Conservation (phyloP, 139 green algal species). For the Auxenochlorella protothecoides region DNA sequence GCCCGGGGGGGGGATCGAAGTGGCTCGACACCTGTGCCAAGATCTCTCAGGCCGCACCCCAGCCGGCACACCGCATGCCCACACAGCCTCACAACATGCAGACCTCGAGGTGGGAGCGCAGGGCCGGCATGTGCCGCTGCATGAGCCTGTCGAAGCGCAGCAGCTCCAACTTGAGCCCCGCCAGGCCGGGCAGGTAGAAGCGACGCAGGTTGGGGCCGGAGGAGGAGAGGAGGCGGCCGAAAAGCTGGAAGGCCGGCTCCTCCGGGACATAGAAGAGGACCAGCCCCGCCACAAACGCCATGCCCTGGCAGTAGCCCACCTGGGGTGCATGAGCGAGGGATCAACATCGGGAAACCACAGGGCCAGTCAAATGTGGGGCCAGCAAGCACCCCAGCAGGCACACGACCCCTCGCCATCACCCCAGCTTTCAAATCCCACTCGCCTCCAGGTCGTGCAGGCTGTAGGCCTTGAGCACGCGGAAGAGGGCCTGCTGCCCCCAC, state of each 20-base stretch:
- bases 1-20: no score
- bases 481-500: constrained; percentile 62
- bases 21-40: not conserved
- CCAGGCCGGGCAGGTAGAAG: constrained; percentile 70
- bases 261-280: constrained; percentile 89
- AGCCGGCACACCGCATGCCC: no score
- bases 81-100: not conserved
- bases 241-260: constrained; percentile 76
- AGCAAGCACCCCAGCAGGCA: not conserved
- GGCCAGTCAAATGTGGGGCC: no score
- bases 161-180: constrained; percentile 54
- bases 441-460: constrained; percentile 74
- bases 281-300: constrained; percentile 85
- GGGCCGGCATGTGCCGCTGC: constrained; percentile 26
- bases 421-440: not conserved
- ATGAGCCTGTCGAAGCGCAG: constrained; percentile 5
- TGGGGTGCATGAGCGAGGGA: constrained; percentile 9
- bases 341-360: no score
- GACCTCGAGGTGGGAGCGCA: constrained; percentile 35
- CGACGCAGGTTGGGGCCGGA: constrained; percentile 55
- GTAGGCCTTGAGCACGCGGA: constrained; percentile 86
- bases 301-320: constrained; percentile 80
- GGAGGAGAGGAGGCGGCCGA: constrained; percentile 34
- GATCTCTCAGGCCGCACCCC: not conserved
- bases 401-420: not conserved